Percentiles rank a stretch among this genome's conserved stretches.
phyloP scores from a whole-genome alignment of 2,329 filamentous ascomycete species.

The Torrubiellomyces zombiae region DNA sequence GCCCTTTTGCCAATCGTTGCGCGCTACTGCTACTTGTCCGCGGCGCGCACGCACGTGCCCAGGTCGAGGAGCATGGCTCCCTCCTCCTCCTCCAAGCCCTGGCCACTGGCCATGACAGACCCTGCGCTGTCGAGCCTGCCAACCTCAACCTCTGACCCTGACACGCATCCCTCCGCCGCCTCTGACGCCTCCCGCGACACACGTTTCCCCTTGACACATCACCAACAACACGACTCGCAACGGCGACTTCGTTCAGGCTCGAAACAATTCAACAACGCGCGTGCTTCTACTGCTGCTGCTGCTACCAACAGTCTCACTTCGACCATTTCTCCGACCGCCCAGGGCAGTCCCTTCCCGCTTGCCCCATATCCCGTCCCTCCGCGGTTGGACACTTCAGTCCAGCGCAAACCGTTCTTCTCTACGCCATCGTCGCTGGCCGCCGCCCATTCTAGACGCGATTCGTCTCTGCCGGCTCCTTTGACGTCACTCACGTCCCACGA shows the following conservation, averaged over 20 bases:
- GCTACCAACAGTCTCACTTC: conserved; percentile 7
- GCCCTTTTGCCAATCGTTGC: too few relatives aligned
- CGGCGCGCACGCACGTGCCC: too few relatives aligned
- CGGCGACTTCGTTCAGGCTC: too few relatives aligned
- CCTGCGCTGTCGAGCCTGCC: too few relatives aligned
- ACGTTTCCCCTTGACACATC: conserved; percentile 2
- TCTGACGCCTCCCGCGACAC: conserved; percentile 3
- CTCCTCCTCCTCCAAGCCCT: too few relatives aligned
- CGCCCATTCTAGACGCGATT: conserved; percentile 11
- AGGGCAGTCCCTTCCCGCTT: too few relatives aligned
- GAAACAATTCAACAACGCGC: too few relatives aligned
- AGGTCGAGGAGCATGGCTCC: too few relatives aligned
- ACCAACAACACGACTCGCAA: conserved; percentile 2
- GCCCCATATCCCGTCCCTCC: conserved; percentile 6
- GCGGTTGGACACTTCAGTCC: conserved; percentile 22
- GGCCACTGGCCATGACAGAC: too few relatives aligned
- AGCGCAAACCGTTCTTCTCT: conserved; percentile 43
- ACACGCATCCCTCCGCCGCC: conserved; percentile 3
- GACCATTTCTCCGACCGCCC: conserved; percentile 9
- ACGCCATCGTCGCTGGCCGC: conserved; percentile 34
- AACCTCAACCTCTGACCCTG: conserved; percentile 2
- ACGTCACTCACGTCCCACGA: too few relatives aligned
- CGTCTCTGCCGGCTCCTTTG: conserved; percentile 9
- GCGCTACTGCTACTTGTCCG: too few relatives aligned
- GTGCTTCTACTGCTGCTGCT: conserved; percentile 2